Percentiles rank a stretch among this genome's conserved stretches.
phyloP scores from a whole-genome alignment of 1,284 basidiomycete genomes.

The Cryptococcus sp. region DNA sequence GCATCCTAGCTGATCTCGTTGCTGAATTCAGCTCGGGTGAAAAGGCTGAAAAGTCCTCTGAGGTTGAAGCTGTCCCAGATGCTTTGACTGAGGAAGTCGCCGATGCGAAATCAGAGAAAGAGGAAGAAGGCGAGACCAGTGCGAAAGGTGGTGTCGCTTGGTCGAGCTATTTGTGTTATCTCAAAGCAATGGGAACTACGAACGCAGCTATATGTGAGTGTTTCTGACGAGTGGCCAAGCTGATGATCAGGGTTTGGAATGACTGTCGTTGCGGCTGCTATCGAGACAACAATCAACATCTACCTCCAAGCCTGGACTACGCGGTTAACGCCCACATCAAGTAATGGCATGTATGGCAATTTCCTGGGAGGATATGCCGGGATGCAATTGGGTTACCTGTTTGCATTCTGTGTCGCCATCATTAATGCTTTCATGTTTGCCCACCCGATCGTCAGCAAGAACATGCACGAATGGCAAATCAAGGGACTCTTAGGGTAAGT shows the following conservation, averaged over 20 bases:
- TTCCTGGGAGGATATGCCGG: conserved; percentile 22
- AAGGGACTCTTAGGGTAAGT: conserved; percentile 11
- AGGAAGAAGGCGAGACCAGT: conserved; percentile 47
- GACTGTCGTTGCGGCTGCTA: conserved; percentile 1
- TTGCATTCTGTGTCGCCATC: conserved; percentile 9
- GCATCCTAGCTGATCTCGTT: conserved; percentile 7
- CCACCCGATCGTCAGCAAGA: conserved; percentile 12
- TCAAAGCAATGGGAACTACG: conserved; percentile 9
- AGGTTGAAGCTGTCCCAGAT: conserved; percentile 42
- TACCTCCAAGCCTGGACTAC: conserved; percentile 23
- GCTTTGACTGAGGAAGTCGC: not conserved
- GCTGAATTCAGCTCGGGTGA: conserved; percentile 7
- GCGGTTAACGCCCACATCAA: conserved; percentile 1
- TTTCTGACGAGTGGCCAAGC: not conserved
- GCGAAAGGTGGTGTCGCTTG: conserved; percentile 67
- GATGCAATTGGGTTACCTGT: conserved; percentile 14
- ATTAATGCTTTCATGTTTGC: conserved; percentile 10
- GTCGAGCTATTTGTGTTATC: conserved; percentile 55
- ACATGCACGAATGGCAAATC: conserved; percentile 14
- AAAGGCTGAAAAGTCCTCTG: conserved; percentile 2
- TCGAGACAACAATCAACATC: conserved; percentile 10
- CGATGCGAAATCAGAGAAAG: conserved; percentile 1
- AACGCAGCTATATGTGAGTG: conserved; percentile 7
- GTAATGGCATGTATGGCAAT: conserved; percentile 6
- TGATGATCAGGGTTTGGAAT: conserved; percentile 6